A percentile compares a stretch with the other conserved stretches of the same genome.
Evolutionary conservation across 2,329 filamentous ascomycete genomes (phyloP).

Genomic region (Paradendryphiella salina): DNA sequence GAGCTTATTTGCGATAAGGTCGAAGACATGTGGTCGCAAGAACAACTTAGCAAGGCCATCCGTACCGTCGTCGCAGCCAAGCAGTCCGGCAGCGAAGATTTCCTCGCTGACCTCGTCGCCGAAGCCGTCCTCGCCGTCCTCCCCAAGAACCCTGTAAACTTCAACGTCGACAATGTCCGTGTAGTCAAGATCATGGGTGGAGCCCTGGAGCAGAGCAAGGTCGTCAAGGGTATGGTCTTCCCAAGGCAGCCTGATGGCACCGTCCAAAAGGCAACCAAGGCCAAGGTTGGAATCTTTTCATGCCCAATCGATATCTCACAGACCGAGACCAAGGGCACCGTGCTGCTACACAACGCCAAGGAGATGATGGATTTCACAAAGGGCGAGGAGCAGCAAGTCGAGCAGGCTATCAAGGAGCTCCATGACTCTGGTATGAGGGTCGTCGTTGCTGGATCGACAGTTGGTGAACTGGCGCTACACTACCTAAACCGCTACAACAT

Average conservation of each 20-base stretch:
- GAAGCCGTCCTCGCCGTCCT: slow-evolving; percentile 83
- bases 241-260: slow-evolving; percentile 87
- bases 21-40: slow-evolving; percentile 75
- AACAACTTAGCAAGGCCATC: slow-evolving; percentile 91
- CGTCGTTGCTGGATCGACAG: slow-evolving; percentile 86
- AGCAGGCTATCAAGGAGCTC: slow-evolving; percentile 89
- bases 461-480: slow-evolving; percentile 94
- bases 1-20: slow-evolving; percentile 91
- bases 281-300: slow-evolving; percentile 95
- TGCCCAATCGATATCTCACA: slow-evolving; percentile 94
- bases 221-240: slow-evolving; percentile 98
- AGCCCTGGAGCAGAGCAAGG: slow-evolving; percentile 87
- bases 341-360: slow-evolving; percentile 93
- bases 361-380: slow-evolving; percentile 99
- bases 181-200: slow-evolving; percentile 99
- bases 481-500: slow-evolving; percentile 98
- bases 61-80: slow-evolving; percentile 95
- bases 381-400: slow-evolving; percentile 91
- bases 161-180: slow-evolving; percentile 98
- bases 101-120: slow-evolving; percentile 82
- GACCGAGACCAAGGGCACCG: slow-evolving; percentile 98
- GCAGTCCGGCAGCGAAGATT: slow-evolving; percentile 90
- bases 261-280: slow-evolving; percentile 86
- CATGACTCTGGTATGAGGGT: slow-evolving; percentile 92
- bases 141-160: slow-evolving; percentile 92